These are phyloP conservation scores for Bertia moriformis DNA, from an alignment of 2,329 filamentous ascomycete genomes.

Conservation along the genomic window DNA sequence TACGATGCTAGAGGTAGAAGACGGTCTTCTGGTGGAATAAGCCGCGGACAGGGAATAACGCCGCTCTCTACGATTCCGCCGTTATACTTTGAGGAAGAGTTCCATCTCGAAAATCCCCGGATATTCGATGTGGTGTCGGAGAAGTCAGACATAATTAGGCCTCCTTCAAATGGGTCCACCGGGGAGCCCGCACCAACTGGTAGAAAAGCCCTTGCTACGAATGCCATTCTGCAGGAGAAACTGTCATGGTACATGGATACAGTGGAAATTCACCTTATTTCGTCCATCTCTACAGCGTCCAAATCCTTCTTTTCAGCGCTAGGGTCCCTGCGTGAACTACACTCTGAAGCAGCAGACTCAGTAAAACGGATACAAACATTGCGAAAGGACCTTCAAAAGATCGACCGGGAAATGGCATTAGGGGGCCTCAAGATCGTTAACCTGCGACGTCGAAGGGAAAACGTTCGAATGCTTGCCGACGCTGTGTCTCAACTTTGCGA, in stretches of 20 bases:
- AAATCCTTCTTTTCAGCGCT: constrained; percentile 92
- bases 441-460: constrained; percentile 67
- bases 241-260: constrained; percentile 99
- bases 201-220: constrained; percentile 81
- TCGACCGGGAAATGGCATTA: constrained; percentile 78
- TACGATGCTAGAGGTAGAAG: background rate
- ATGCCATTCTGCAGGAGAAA: constrained; percentile 95
- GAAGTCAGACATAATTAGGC: constrained; percentile 82
- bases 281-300: constrained; percentile 87
- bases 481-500: constrained; percentile 71
- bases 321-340: constrained; percentile 77
- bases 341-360: constrained; percentile 82
- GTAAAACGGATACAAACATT: constrained; percentile 73
- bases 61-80: constrained; percentile 81
- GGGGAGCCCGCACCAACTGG: constrained; percentile 47
- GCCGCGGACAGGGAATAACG: constrained; percentile 57
- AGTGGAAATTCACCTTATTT: constrained; percentile 90
- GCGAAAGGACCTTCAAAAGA: constrained; percentile 60
- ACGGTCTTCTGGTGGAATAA: background rate
- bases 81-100: constrained; percentile 90
- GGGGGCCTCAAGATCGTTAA: constrained; percentile 76
- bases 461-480: constrained; percentile 67
- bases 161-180: constrained; percentile 22
- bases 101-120: constrained; percentile 86
- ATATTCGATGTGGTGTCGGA: constrained; percentile 96